Conservation (phyloP, 495 filamentous ascomycete species). For the Penicillium crystallinum region DNA sequence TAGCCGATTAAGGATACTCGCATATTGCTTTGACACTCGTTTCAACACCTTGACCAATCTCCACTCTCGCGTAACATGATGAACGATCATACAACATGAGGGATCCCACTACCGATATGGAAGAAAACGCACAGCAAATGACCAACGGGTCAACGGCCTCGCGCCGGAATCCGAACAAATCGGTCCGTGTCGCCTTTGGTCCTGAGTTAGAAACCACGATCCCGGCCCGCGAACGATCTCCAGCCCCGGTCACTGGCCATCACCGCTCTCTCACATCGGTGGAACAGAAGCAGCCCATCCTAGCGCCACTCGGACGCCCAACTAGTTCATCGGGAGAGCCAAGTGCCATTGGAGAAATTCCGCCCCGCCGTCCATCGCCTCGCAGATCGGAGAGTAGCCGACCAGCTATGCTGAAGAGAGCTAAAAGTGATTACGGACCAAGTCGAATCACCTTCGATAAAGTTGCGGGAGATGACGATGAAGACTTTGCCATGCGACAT, state of each 20-base stretch:
- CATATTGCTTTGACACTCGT: conserved; percentile 4
- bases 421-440: conserved; percentile 67
- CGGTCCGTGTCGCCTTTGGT: conserved; percentile 43
- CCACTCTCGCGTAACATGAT: conserved; percentile 29
- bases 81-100: conserved; percentile 36
- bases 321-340: conserved; percentile 36
- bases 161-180: conserved; percentile 33
- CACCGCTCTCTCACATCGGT: conserved; percentile 38
- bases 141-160: conserved; percentile 30
- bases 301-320: conserved; percentile 23
- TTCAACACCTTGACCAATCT: conserved; percentile 8
- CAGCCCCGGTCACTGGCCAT: conserved; percentile 31
- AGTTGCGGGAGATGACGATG: conserved; percentile 36
- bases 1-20: background rate
- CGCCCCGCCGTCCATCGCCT: conserved; percentile 26
- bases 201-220: conserved; percentile 41
- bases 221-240: conserved; percentile 39
- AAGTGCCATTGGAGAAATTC: conserved; percentile 16
- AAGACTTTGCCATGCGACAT: conserved; percentile 54
- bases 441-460: conserved; percentile 33
- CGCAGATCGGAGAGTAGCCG: conserved; percentile 35
- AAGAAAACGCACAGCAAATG: conserved; percentile 27
- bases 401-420: conserved; percentile 57
- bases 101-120: conserved; percentile 38
- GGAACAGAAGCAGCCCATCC: conserved; percentile 25